phyloP scores from a whole-genome alignment of 2,329 filamentous ascomycete genomes.

The Monosporascus sp. region DNA sequence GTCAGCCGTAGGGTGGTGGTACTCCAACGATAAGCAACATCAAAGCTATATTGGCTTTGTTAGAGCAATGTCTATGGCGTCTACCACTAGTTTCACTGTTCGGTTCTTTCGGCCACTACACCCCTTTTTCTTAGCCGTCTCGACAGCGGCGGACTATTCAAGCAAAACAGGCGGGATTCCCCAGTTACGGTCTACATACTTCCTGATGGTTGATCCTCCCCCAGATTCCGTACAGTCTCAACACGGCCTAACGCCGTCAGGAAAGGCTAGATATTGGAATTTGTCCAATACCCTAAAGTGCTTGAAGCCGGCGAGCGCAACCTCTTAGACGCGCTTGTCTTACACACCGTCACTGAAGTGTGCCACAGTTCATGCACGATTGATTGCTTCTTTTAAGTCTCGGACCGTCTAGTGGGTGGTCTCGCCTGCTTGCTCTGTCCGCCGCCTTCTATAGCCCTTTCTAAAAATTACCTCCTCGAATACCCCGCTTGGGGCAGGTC shows the following conservation, averaged over 20 bases:
- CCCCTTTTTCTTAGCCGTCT: not conserved
- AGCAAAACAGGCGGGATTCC: not conserved
- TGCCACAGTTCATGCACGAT: constrained; percentile 7
- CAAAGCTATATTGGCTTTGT: too few relatives aligned
- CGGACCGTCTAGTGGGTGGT: constrained; percentile 14
- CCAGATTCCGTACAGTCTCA: not conserved
- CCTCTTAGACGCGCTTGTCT: constrained; percentile 17
- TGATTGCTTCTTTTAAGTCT: constrained; percentile 13
- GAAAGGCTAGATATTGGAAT: not conserved
- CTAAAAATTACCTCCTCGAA: constrained; percentile 6
- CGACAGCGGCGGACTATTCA: not conserved
- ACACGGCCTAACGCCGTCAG: not conserved
- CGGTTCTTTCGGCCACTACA: not conserved
- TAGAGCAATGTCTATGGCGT: not conserved
- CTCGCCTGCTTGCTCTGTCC: constrained; percentile 17
- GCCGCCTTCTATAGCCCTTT: constrained; percentile 12
- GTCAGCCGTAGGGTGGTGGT: too few relatives aligned
- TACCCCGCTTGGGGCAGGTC: constrained; percentile 2
- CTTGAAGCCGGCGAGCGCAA: constrained; percentile 9
- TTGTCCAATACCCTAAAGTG: constrained; percentile 1
- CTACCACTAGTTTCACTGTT: not conserved
- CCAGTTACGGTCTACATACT: not conserved
- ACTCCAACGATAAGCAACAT: too few relatives aligned
- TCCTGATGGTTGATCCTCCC: not conserved
- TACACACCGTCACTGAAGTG: constrained; percentile 6